Evolutionary conservation across 768 basidiomycete species (phyloP).

Genomic region (Strobilomyces dryophilus): DNA sequence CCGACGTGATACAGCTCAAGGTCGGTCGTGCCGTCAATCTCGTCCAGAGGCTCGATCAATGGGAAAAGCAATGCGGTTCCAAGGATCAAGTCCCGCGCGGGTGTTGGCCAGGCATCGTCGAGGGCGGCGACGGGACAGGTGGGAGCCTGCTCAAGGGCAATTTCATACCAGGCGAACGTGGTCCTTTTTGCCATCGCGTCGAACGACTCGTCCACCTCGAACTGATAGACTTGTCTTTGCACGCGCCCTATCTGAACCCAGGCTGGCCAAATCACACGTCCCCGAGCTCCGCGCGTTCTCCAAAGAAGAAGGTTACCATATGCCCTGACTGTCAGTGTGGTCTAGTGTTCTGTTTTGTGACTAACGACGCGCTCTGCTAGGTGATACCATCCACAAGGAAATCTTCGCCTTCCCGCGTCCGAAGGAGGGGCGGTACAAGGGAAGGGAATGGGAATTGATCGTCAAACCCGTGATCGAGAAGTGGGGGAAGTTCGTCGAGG

Average conservation of each 20-base stretch:
- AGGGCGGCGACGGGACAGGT: slow-evolving; percentile 33
- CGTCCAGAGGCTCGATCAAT: slow-evolving; percentile 68
- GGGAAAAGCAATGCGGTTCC: slow-evolving; percentile 78
- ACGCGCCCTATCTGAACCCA: slow-evolving; percentile 56
- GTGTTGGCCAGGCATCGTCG: slow-evolving; percentile 61
- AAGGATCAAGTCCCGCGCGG: slow-evolving; percentile 72
- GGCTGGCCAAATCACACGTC: slow-evolving; percentile 38
- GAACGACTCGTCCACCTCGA: slow-evolving; percentile 82
- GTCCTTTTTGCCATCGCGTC: slow-evolving; percentile 66
- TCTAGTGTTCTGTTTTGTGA: not conserved
- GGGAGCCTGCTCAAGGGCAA: slow-evolving; percentile 61
- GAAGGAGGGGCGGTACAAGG: slow-evolving; percentile 47
- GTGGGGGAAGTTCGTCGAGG: slow-evolving; percentile 65
- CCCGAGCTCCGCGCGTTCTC: slow-evolving; percentile 1
- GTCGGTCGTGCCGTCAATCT: slow-evolving; percentile 77
- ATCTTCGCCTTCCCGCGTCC: slow-evolving; percentile 72
- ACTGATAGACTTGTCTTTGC: slow-evolving; percentile 60
- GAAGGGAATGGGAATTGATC: slow-evolving; percentile 69
- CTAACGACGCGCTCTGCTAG: slow-evolving; percentile 28
- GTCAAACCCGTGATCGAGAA: slow-evolving; percentile 74
- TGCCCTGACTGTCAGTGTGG: slow-evolving; percentile 45
- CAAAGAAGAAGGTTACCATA: slow-evolving; percentile 17
- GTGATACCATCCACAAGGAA: slow-evolving; percentile 64
- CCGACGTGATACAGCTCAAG: slow-evolving; percentile 58
- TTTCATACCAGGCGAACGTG: slow-evolving; percentile 57